These are phyloP conservation scores for Gossypium lobatum DNA, from an alignment of 441 rosid species.

Conservation along the genomic window DNA sequence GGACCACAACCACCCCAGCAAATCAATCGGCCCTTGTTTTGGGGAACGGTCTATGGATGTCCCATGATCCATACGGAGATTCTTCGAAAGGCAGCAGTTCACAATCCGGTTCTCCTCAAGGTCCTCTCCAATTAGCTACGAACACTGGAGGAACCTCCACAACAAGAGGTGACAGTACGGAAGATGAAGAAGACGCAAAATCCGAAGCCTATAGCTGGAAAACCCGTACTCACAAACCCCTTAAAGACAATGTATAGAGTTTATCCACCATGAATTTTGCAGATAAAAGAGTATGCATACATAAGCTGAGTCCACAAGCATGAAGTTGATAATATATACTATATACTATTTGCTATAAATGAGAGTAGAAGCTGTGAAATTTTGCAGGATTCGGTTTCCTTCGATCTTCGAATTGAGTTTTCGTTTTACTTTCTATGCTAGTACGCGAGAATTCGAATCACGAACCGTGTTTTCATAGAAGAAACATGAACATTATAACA, in stretches of 20 bases:
- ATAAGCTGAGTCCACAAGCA: constrained; percentile 31
- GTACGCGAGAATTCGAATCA: constrained; percentile 15
- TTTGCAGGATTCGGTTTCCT: constrained; percentile 49
- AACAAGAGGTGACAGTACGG: constrained; percentile 73
- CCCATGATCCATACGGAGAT: constrained; percentile 49
- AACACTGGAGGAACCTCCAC: constrained; percentile 47
- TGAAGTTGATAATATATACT: constrained; percentile 15
- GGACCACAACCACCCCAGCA: constrained; percentile 26
- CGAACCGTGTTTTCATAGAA: constrained; percentile 1
- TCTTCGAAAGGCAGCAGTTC: constrained; percentile 48
- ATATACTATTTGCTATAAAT: constrained; percentile 22
- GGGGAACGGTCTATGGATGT: constrained; percentile 63
- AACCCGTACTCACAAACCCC: constrained; percentile 37
- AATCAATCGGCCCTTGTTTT: constrained; percentile 51
- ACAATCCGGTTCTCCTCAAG: constrained; percentile 75
- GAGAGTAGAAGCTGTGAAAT: constrained; percentile 29
- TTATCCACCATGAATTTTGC: constrained; percentile 54
- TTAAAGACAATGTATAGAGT: constrained; percentile 49
- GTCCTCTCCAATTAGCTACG: constrained; percentile 69
- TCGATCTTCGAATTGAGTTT: constrained; percentile 30
- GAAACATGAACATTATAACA: constrained; percentile 10
- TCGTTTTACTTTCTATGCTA: constrained; percentile 24
- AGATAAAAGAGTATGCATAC: constrained; percentile 36
- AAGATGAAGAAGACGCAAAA: constrained; percentile 68
- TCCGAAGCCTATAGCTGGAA: constrained; percentile 77